These are phyloP conservation scores for Mycena pura DNA, from an alignment of 768 basidiomycete species.

Conservation along the genomic window DNA sequence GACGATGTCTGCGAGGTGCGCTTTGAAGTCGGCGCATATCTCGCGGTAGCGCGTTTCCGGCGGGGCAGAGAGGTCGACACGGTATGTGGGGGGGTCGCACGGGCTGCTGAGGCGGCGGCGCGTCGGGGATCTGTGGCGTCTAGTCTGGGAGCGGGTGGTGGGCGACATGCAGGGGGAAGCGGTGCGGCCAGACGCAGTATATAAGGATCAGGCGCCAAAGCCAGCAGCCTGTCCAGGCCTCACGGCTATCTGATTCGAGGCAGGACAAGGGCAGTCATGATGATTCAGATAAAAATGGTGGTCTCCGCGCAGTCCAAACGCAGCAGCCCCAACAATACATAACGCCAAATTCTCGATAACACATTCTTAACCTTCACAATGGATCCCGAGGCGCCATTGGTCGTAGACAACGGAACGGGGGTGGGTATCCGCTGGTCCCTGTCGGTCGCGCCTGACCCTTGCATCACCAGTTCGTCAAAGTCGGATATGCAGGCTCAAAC, in stretches of 20 bases:
- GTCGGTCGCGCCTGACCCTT: neutral
- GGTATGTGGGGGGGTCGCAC: constrained; percentile 34
- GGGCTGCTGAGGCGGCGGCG: constrained; percentile 17
- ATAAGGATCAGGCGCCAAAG: neutral
- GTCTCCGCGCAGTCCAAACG: no score
- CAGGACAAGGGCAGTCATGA: no score
- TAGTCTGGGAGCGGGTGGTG: constrained; percentile 18
- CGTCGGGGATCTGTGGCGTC: neutral
- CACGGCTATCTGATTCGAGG: no score
- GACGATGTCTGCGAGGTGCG: constrained; percentile 34
- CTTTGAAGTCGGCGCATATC: constrained; percentile 39
- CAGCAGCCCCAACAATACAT: neutral
- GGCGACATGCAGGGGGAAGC: constrained; percentile 16
- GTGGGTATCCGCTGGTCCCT: constrained; percentile 49
- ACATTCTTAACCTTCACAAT: constrained; percentile 31
- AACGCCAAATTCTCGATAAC: constrained; percentile 2
- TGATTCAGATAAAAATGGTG: no score
- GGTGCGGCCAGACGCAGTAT: neutral
- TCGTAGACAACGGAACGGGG: constrained; percentile 90
- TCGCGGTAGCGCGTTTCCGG: constrained; percentile 38
- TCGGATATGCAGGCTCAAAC: constrained; percentile 91
- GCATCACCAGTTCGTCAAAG: constrained; percentile 85
- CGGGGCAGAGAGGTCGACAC: constrained; percentile 41
- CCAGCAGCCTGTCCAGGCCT: no score
- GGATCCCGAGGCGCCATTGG: constrained; percentile 63